phyloP scores from a whole-genome alignment of 1,284 basidiomycete species.

The Chondrostereum purpureum region DNA sequence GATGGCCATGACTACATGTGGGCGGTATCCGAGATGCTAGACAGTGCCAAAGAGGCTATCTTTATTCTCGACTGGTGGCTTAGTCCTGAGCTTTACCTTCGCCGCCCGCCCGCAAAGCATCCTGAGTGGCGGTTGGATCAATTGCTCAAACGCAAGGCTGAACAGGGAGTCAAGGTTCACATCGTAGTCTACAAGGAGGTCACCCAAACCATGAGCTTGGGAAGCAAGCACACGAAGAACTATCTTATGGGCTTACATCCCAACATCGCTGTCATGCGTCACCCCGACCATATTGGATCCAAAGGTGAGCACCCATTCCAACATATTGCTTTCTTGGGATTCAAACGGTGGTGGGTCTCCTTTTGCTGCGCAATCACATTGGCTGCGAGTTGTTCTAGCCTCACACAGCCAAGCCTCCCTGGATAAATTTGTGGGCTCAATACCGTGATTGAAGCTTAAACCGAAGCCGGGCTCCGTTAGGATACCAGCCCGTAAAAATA shows the following conservation, averaged over 20 bases:
- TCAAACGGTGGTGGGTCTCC: background rate
- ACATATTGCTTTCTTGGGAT: background rate
- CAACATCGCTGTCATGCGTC: constrained; percentile 83
- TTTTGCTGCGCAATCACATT: too few relatives aligned
- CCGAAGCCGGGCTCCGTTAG: too few relatives aligned
- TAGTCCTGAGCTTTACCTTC: constrained; percentile 85
- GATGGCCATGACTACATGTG: constrained; percentile 94
- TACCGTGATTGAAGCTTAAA: too few relatives aligned
- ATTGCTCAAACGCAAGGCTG: constrained; percentile 79
- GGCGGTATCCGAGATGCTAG: constrained; percentile 84
- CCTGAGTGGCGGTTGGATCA: constrained; percentile 85
- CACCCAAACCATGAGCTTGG: constrained; percentile 71
- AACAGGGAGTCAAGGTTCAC: constrained; percentile 85
- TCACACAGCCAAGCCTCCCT: too few relatives aligned
- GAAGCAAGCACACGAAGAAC: constrained; percentile 33
- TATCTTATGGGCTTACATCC: constrained; percentile 77
- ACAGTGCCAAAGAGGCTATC: constrained; percentile 68
- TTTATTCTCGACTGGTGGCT: constrained; percentile 92
- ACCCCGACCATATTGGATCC: constrained; percentile 84
- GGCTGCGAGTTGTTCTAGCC: too few relatives aligned
- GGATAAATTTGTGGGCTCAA: too few relatives aligned
- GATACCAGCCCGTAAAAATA: too few relatives aligned
- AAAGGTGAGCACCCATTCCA: constrained; percentile 40
- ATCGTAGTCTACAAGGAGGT: constrained; percentile 91
- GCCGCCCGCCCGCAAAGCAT: constrained; percentile 79